Percentiles rank a stretch among this genome's conserved stretches.
Conservation (phyloP, 1,284 basidiomycete genomes). For the Rhodotorula glutinis region DNA sequence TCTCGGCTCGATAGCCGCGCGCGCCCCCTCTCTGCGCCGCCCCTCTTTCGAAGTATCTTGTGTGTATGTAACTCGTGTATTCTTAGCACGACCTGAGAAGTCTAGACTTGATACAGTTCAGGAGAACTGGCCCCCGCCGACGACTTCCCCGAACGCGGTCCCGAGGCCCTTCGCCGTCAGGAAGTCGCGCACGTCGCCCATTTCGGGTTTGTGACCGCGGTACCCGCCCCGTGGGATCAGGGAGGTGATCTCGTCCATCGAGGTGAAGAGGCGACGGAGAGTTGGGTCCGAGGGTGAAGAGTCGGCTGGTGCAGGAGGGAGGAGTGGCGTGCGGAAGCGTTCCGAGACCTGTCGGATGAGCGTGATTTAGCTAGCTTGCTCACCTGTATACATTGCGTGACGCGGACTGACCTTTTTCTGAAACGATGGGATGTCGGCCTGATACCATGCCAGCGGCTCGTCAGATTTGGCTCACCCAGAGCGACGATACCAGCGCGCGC, state of each 20-base stretch:
- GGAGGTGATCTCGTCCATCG: slow-evolving; percentile 51
- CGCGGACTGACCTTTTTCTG: slow-evolving; percentile 45
- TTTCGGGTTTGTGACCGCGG: slow-evolving; percentile 51
- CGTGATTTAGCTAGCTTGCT: too few species aligned
- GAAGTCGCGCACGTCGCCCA: slow-evolving; percentile 50
- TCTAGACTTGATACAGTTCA: neutral
- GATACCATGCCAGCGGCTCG: neutral
- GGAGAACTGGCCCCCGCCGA: slow-evolving; percentile 50
- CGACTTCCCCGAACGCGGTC: slow-evolving; percentile 31
- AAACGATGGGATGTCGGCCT: slow-evolving; percentile 51
- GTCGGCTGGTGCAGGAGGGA: neutral
- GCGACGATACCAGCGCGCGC: too few species aligned
- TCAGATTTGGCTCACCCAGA: neutral
- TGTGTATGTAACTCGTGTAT: neutral
- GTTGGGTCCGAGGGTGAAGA: neutral
- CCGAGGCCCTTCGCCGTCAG: slow-evolving; percentile 46
- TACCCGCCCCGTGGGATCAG: slow-evolving; percentile 49
- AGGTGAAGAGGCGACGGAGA: slow-evolving; percentile 44
- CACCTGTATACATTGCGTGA: too few species aligned
- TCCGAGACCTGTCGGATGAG: slow-evolving; percentile 46
- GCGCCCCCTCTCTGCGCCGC: neutral
- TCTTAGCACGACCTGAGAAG: too few species aligned
- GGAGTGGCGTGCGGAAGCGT: slow-evolving; percentile 47
- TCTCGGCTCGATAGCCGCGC: neutral
- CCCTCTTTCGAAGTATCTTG: neutral